Evolutionary conservation across 2,329 filamentous ascomycete genomes (phyloP).

Genomic region (Arthroderma sp.): DNA sequence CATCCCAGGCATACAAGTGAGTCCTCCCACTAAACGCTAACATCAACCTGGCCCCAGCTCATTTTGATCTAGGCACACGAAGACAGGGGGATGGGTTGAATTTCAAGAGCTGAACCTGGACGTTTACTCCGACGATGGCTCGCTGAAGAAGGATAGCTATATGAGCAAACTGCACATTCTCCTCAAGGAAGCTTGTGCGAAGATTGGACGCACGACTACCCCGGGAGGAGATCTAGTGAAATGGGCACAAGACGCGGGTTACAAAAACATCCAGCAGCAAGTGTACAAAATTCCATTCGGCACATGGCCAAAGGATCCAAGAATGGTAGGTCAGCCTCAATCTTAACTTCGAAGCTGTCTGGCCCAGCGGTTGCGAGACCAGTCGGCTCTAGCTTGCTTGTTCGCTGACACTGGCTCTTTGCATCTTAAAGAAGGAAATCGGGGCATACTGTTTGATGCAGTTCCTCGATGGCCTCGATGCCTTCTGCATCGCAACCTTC

Average conservation of each 20-base stretch:
- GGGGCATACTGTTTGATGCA: conserved; percentile 10
- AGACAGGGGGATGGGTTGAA: conserved; percentile 26
- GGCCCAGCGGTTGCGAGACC: neutral
- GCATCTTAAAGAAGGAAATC: conserved; percentile 10
- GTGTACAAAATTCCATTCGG: conserved; percentile 16
- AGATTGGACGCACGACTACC: conserved; percentile 11
- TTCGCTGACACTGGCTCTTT: neutral
- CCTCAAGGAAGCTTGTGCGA: conserved; percentile 1
- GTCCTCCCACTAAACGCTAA: neutral
- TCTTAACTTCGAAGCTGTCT: neutral
- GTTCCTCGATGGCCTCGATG: conserved; percentile 14
- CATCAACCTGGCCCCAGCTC: neutral
- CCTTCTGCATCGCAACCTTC: conserved; percentile 11
- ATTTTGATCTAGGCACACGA: conserved; percentile 4
- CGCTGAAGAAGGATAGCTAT: conserved; percentile 6
- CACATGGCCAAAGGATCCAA: conserved; percentile 18
- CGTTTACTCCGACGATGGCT: conserved; percentile 5
- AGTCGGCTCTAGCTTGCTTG: conserved; percentile 5
- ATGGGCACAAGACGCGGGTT: conserved; percentile 15
- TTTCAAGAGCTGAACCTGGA: conserved; percentile 16
- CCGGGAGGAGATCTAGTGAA: conserved; percentile 6
- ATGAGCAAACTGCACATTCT: conserved; percentile 3
- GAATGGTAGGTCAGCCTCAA: conserved; percentile 7
- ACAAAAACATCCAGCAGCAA: conserved; percentile 14
- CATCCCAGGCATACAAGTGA: conserved; percentile 2